Evolutionary conservation across 495 filamentous ascomycete species (phyloP).

Genomic region (Aspergillus conjunctus): DNA sequence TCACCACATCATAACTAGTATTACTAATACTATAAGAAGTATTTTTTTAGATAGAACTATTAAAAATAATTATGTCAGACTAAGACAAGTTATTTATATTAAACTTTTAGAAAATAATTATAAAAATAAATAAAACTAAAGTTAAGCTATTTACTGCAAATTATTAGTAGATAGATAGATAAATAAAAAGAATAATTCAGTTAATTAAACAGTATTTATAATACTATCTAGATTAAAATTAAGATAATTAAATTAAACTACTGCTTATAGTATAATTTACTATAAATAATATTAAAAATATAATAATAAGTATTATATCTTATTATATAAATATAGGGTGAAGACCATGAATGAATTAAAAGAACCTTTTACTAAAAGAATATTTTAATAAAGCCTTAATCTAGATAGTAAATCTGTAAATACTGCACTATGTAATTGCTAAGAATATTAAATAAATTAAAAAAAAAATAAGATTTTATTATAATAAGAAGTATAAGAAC

Average conservation of each 20-base stretch:
- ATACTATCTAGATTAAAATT: not conserved
- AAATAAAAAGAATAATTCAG: not conserved
- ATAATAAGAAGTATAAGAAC: too few species aligned
- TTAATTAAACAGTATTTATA: too few species aligned
- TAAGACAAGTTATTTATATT: too few species aligned
- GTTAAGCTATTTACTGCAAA: not conserved
- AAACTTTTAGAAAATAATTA: too few species aligned
- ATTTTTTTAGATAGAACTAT: too few species aligned
- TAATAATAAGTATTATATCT: not conserved
- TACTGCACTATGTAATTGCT: not conserved
- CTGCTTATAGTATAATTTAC: not conserved
- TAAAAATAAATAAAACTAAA: too few species aligned
- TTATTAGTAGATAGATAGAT: not conserved
- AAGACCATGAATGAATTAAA: not conserved
- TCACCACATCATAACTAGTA: too few species aligned
- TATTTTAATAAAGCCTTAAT: not conserved
- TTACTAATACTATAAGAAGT: too few species aligned
- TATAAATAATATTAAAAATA: not conserved
- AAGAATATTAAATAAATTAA: too few species aligned
- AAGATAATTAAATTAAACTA: constrained; percentile 1
- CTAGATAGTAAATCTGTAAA: not conserved
- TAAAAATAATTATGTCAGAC: too few species aligned
- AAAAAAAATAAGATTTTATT: too few species aligned
- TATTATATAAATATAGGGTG: constrained; percentile 7
- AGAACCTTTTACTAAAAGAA: not conserved